Conservation (phyloP, 2,329 filamentous ascomycete genomes). For the Decorospora gaudefroyi region DNA sequence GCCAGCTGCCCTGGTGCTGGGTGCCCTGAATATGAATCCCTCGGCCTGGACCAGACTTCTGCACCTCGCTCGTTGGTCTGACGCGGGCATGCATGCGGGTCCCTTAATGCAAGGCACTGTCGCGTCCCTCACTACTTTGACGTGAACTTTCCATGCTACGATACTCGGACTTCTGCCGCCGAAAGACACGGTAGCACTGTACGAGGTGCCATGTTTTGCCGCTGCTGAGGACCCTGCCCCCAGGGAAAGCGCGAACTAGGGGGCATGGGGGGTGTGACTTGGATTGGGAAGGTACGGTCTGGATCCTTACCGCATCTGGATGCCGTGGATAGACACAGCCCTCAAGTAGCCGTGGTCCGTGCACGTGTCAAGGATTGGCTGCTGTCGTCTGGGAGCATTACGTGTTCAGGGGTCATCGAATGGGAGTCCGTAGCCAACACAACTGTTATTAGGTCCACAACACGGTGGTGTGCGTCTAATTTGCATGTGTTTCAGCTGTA, state of each 20-base stretch:
- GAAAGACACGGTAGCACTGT: too few relatives aligned
- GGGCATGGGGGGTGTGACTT: constrained; percentile 18
- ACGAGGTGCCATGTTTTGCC: constrained; percentile 1
- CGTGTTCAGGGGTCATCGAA: constrained; percentile 20
- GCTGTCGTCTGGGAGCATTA: constrained; percentile 1
- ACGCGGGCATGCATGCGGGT: constrained; percentile 1
- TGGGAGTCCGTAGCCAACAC: constrained; percentile 9
- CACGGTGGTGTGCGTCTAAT: constrained; percentile 21
- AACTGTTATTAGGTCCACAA: constrained; percentile 9
- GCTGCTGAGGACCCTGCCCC: constrained; percentile 16
- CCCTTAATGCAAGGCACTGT: constrained; percentile 18
- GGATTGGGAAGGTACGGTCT: constrained; percentile 26
- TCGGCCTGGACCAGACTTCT: constrained; percentile 16
- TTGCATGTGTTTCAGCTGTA: constrained; percentile 21
- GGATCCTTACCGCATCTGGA: constrained; percentile 22
- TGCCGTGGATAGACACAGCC: constrained; percentile 2
- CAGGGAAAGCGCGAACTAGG: constrained; percentile 18
- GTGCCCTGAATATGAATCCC: constrained; percentile 9
- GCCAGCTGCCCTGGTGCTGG: too few relatives aligned
- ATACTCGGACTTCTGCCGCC: background rate
- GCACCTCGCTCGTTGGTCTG: constrained; percentile 2
- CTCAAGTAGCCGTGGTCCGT: background rate
- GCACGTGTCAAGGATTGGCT: background rate
- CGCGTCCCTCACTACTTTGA: background rate
- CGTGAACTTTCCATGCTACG: background rate